phyloP scores from a whole-genome alignment of 257 asterid genomes.

The Lithospermum erythrorhizon region DNA sequence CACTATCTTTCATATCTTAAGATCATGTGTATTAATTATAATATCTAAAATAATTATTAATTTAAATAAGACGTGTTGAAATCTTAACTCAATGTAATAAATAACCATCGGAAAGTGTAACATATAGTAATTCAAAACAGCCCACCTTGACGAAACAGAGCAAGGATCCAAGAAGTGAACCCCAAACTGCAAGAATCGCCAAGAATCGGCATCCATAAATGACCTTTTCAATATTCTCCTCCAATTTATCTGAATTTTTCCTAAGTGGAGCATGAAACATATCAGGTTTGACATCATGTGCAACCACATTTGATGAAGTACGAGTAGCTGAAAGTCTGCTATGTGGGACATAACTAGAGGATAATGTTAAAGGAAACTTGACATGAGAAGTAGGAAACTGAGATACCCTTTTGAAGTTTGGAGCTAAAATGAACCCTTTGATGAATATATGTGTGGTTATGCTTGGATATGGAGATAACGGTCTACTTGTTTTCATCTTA shows the following conservation, averaged over 20 bases:
- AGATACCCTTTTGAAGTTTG: slow-evolving; percentile 25
- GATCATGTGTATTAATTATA: too few relatives aligned
- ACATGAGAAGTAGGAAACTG: slow-evolving; percentile 8
- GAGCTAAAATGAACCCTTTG: slow-evolving; percentile 15
- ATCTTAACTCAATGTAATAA: too few relatives aligned
- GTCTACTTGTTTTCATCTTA: slow-evolving; percentile 29
- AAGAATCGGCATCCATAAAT: slow-evolving; percentile 77
- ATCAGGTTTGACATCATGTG: slow-evolving; percentile 27
- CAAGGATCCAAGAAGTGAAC: slow-evolving; percentile 72
- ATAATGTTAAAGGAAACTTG: slow-evolving; percentile 7
- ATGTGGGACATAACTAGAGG: slow-evolving; percentile 4
- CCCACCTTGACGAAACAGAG: slow-evolving; percentile 74
- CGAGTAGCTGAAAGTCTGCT: slow-evolving; percentile 6
- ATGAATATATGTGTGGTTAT: slow-evolving; percentile 18
- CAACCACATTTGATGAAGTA: slow-evolving; percentile 21
- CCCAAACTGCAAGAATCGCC: slow-evolving; percentile 89
- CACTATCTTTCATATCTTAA: too few relatives aligned
- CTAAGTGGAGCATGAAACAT: slow-evolving; percentile 13
- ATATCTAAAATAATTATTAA: too few relatives aligned
- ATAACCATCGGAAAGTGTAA: too few relatives aligned
- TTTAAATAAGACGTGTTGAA: too few relatives aligned
- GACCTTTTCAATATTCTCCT: slow-evolving; percentile 58
- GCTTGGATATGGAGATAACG: slow-evolving; percentile 25
- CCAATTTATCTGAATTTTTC: slow-evolving; percentile 26
- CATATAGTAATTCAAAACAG: not conserved